Percentiles rank a stretch among this genome's conserved stretches.
These are phyloP conservation scores for Triticum monococcum DNA, from an alignment of 176 grass and related monocot genomes.

Conservation along the genomic window DNA sequence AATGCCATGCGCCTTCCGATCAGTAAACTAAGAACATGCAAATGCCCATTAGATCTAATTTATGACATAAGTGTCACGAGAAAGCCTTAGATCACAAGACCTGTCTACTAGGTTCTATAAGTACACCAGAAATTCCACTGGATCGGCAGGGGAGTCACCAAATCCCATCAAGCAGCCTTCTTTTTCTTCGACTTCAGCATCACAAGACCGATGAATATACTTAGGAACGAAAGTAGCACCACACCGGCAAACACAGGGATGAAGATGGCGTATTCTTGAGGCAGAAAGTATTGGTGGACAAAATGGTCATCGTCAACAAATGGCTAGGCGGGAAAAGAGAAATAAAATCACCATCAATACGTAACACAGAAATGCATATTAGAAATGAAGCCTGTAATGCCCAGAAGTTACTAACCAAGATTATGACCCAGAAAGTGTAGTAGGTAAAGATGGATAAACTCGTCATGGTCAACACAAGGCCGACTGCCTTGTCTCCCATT, in stretches of 20 bases:
- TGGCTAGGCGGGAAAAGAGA: conserved; percentile 47
- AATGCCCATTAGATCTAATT: not conserved
- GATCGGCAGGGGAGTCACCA: not conserved
- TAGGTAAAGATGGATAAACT: conserved; percentile 89
- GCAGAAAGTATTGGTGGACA: conserved; percentile 77
- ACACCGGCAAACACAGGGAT: conserved; percentile 75
- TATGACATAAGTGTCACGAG: not conserved
- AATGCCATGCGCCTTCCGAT: not conserved
- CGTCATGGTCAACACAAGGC: conserved; percentile 65
- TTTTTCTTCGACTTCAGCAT: conserved; percentile 83
- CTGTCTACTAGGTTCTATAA: not conserved
- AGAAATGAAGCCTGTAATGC: not conserved
- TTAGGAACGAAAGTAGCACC: conserved; percentile 74
- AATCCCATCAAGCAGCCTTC: conserved; percentile 33
- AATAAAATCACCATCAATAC: conserved; percentile 4
- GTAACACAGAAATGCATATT: not conserved
- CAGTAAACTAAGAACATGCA: not conserved
- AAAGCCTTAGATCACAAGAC: not conserved
- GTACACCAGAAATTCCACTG: not conserved
- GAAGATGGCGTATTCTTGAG: conserved; percentile 77
- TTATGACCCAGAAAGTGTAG: conserved; percentile 84
- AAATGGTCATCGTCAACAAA: conserved; percentile 95
- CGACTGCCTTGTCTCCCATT: conserved; percentile 68
- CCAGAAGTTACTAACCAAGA: conserved; percentile 58
- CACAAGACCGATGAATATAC: conserved; percentile 66